Base-by-base conservation (phyloP, 2,329 filamentous ascomycete genomes). In the Metarhizium humberi region DNA sequence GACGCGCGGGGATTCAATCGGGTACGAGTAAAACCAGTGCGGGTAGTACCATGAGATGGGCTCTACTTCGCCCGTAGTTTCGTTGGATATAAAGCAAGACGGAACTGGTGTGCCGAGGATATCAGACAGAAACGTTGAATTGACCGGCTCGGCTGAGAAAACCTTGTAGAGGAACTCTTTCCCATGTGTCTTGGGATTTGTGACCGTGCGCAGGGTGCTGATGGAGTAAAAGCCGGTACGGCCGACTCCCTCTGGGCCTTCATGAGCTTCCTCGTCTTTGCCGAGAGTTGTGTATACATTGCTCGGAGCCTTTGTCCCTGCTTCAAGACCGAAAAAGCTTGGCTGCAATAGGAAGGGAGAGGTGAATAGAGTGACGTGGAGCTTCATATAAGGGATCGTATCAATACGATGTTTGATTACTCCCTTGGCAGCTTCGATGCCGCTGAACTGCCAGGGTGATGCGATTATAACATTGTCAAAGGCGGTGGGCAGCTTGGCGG, bases 331-430 rank as follows among this genome's bases (percentile, higher is more conserved):
- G 75, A 97, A 97, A 66, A 84, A 91, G 3, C 69, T 69, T 0
- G 87, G 79, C 20, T 81, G 85, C n/a, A 95, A 78, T n/a, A 73
- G 78, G 62, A 85, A 81, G 0, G 89, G 84, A 0, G 90, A 89
- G 0, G 92, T 78, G 64, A 99, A 92, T 1, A 97, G 81, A 0
- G 92, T 97, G 53, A 96, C 92, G 65, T 97, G 87, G 0, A 97
- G 79, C 50, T 81, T 80, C 3, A 90, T 88, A 67, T 96, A 99
- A 0, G 90, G 88, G n/a, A 96, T 85, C 49, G 80, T 69, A 60
- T 94, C 87, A 2, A 95, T 90, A 4, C 73, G 69, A 36, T 79
- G 75, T 54, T 89, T 86, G 16, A 92, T 80, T 29, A 95, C 81
- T 30, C 77, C 74, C 40, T 85, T 78, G 0, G 83, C 83, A 2